Evolutionary conservation across 148 eudicot genomes (phyloP).

Genomic region (Suaeda aralocaspica): DNA sequence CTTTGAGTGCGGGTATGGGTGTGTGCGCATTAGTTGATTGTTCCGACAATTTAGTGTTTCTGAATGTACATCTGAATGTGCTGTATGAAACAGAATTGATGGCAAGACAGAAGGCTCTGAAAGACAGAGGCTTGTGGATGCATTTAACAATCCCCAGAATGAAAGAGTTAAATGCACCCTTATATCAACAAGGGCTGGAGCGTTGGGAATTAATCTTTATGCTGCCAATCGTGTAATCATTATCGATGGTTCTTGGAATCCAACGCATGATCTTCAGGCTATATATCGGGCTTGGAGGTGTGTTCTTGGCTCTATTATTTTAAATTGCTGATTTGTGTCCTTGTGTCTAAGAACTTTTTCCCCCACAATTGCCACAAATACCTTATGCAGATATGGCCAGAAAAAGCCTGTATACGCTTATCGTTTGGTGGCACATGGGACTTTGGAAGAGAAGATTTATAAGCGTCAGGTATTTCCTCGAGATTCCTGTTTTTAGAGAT

Average conservation of each 20-base stretch:
- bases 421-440: constrained; percentile 87
- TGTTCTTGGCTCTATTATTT: constrained; percentile 9
- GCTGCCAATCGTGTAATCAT: constrained; percentile 96
- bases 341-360: background rate
- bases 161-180: constrained; percentile 83
- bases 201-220: constrained; percentile 89
- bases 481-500: background rate
- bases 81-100: constrained; percentile 62
- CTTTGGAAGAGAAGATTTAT: constrained; percentile 95
- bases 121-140: constrained; percentile 85
- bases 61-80: no score
- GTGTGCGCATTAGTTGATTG: background rate
- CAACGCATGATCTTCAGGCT: constrained; percentile 98
- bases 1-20: background rate
- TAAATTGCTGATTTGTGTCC: background rate
- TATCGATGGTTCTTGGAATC: constrained; percentile 98
- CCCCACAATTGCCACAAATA: background rate
- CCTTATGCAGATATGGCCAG: constrained; percentile 87
- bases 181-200: constrained; percentile 95
- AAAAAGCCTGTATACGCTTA: constrained; percentile 95
- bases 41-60: constrained; percentile 2
- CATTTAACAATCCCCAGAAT: constrained; percentile 72
- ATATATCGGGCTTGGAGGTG: constrained; percentile 97
- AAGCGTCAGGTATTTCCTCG: constrained; percentile 85
- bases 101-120: constrained; percentile 80